These are phyloP conservation scores for Apiospora aurea DNA, from an alignment of 2,329 filamentous ascomycete genomes.

Conservation along the genomic window DNA sequence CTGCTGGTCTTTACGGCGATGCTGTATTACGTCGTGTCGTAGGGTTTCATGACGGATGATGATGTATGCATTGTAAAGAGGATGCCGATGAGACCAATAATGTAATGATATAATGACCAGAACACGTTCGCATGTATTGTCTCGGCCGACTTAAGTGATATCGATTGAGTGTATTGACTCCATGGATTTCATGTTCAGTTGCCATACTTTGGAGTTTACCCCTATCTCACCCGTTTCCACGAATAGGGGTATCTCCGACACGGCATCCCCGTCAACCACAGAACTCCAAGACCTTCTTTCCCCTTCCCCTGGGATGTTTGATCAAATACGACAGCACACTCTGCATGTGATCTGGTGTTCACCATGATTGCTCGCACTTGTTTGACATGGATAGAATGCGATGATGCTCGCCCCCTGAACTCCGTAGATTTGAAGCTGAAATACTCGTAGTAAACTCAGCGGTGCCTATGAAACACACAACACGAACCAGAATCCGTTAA, in stretches of 20 bases:
- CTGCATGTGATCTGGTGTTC: rapidly evolving
- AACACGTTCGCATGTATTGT: no score
- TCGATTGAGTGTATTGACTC: neutral
- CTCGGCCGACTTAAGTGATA: no score
- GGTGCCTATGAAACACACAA: no score
- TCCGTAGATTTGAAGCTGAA: no score
- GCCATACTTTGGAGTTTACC: neutral
- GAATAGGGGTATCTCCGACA: neutral
- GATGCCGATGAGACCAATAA: neutral
- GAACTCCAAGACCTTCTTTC: neutral
- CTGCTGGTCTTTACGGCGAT: constrained; percentile 9
- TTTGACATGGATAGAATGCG: neutral
- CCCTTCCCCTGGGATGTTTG: no score
- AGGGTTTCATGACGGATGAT: neutral
- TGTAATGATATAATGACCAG: neutral
- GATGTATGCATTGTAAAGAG: neutral
- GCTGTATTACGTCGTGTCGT: constrained; percentile 19
- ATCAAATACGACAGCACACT: neutral
- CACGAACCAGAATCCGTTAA: neutral
- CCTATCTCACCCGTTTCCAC: neutral
- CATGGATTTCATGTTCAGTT: neutral
- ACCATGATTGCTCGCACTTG: neutral
- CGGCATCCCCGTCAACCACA: neutral
- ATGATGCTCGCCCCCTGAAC: neutral
- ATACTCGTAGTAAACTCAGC: no score